Conservation (phyloP, 1,139 yeast genomes). For the Yamadazyma sp. region DNA sequence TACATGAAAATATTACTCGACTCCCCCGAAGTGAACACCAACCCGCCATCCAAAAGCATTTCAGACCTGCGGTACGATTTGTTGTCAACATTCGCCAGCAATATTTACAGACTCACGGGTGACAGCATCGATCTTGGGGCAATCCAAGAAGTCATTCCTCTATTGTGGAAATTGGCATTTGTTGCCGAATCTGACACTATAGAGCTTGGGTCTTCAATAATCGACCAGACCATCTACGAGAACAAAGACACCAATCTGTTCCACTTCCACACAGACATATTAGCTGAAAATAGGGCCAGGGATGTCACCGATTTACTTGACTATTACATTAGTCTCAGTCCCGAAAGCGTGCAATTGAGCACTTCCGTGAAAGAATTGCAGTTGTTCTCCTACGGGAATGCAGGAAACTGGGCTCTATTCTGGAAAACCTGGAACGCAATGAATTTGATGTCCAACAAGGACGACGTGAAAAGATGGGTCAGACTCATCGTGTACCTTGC, state of each 20-base stretch:
- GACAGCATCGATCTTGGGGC: conserved; percentile 25
- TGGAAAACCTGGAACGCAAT: conserved; percentile 42
- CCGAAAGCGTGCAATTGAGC: conserved; percentile 7
- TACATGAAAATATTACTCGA: conserved; percentile 37
- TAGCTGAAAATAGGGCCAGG: conserved; percentile 31
- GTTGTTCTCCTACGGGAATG: conserved; percentile 40
- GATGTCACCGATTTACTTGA: conserved; percentile 30
- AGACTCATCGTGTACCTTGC: conserved; percentile 37
- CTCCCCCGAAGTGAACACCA: conserved; percentile 24
- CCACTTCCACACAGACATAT: conserved; percentile 9
- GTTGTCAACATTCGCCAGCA: conserved; percentile 29
- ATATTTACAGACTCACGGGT: conserved; percentile 26
- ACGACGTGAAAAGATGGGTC: conserved; percentile 29
- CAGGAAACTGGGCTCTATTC: conserved; percentile 38
- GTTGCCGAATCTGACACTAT: conserved; percentile 10
- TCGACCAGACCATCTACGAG: conserved; percentile 28
- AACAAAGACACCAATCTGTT: conserved; percentile 5
- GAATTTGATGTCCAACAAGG: conserved; percentile 15
- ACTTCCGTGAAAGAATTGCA: conserved; percentile 28
- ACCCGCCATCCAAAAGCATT: conserved; percentile 8
- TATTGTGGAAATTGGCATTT: conserved; percentile 35
- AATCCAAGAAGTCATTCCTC: conserved; percentile 31
- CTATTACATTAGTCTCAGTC: conserved; percentile 17
- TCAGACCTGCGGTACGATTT: conserved; percentile 20
- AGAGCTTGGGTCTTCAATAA: conserved; percentile 25